Evolutionary conservation across 2,329 filamentous ascomycete genomes (phyloP).

Genomic region (Fusarium pseudocircinatum): DNA sequence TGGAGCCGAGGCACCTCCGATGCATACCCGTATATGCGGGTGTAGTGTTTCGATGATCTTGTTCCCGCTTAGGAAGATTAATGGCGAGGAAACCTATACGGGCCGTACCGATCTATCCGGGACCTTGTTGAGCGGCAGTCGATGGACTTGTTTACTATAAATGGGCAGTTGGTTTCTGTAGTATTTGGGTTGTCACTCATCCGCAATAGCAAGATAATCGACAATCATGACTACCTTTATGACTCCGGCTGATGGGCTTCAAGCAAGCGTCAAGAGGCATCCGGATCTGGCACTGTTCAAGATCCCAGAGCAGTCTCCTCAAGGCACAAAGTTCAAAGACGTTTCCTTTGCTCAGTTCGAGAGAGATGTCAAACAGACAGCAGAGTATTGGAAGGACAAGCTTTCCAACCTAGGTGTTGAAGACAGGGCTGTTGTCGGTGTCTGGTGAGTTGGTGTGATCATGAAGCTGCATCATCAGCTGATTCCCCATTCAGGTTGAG

Average conservation of each 20-base stretch:
- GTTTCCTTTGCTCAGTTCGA: constrained; percentile 19
- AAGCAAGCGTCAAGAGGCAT: neutral
- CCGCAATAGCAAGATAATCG: no score
- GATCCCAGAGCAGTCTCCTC: neutral
- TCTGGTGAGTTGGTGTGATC: constrained; percentile 12
- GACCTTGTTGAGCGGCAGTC: no score
- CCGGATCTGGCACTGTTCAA: constrained; percentile 21
- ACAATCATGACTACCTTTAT: neutral
- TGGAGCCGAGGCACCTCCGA: neutral
- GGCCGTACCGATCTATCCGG: neutral
- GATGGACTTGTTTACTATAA: neutral
- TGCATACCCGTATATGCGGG: neutral
- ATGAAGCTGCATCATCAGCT: neutral
- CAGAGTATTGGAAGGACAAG: constrained; percentile 21
- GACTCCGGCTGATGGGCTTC: constrained; percentile 2
- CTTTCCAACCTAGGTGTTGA: neutral
- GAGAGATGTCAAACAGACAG: constrained; percentile 11
- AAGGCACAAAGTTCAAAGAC: constrained; percentile 5
- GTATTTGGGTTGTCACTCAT: neutral
- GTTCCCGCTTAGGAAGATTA: neutral
- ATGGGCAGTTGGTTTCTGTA: neutral
- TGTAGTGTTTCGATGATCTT: neutral
- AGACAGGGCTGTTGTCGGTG: constrained; percentile 23
- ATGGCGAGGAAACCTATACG: neutral
- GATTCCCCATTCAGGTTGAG: constrained; percentile 14